These are phyloP conservation scores for Acanthamoeba culbertsoni DNA, from an alignment of 208 protist species.

Conservation along the genomic window DNA sequence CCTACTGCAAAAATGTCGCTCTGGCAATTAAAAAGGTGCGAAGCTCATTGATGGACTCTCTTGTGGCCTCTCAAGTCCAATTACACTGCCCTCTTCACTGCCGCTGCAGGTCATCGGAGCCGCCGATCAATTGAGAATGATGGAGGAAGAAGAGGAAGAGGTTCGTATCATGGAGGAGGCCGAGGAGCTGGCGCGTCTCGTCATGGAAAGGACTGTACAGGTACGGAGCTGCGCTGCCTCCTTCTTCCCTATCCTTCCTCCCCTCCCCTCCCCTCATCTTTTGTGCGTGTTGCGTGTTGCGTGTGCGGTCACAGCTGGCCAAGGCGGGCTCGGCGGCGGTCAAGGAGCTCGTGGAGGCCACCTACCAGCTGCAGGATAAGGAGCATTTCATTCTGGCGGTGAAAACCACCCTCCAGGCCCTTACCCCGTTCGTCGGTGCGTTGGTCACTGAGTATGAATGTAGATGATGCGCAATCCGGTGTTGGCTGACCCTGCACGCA, in stretches of 20 bases:
- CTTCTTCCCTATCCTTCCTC: not conserved
- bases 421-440: not conserved
- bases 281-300: not conserved
- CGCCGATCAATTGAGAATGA: not conserved
- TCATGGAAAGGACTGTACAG: not conserved
- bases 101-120: not conserved
- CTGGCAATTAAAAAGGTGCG: not conserved
- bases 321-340: not conserved
- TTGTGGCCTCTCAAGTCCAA: not conserved
- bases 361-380: conserved; percentile 9
- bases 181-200: not conserved
- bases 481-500: not conserved
- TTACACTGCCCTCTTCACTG: not conserved
- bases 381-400: not conserved
- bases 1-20: conserved; percentile 15
- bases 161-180: not conserved
- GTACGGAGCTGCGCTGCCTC: not conserved
- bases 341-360: conserved; percentile 12
- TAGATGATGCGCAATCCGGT: not conserved
- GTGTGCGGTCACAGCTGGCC: not conserved
- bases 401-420: not conserved
- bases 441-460: not conserved
- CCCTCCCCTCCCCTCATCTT: not conserved
- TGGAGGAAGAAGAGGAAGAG: conserved; percentile 32
- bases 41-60: not conserved